phyloP scores from a whole-genome alignment of 495 filamentous ascomycete species.

The Friedmanniomyces simplex region DNA sequence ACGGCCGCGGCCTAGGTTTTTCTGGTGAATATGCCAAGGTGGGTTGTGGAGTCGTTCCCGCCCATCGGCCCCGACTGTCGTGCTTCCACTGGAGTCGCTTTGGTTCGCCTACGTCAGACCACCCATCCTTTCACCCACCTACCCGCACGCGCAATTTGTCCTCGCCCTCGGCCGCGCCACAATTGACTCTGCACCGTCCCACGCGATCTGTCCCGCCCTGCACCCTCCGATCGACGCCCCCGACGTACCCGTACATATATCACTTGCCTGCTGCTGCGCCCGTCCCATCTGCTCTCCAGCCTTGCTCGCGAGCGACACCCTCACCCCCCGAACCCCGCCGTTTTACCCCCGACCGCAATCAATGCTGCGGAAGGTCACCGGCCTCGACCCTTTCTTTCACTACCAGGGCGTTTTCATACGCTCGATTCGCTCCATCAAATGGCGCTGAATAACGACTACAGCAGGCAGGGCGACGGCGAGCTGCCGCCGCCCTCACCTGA shows the following conservation, averaged over 20 bases:
- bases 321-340: neutral
- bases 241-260: neutral
- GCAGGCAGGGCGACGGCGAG: slow-evolving; percentile 1
- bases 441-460: slow-evolving; percentile 34
- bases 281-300: neutral
- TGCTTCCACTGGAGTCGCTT: too few species aligned
- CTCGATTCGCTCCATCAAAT: slow-evolving; percentile 40
- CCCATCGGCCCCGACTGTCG: too few species aligned
- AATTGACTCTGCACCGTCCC: neutral
- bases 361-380: slow-evolving; percentile 35
- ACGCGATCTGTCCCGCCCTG: neutral
- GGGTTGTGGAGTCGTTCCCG: too few species aligned
- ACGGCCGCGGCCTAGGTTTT: too few species aligned
- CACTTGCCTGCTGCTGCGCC: neutral
- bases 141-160: neutral
- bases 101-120: too few species aligned
- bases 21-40: too few species aligned
- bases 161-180: neutral
- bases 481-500: neutral
- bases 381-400: slow-evolving; percentile 28
- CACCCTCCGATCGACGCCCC: neutral
- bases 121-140: neutral
- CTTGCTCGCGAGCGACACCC: neutral
- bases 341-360: slow-evolving; percentile 14
- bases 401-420: slow-evolving; percentile 31